phyloP scores from a whole-genome alignment of 2,329 filamentous ascomycete species.

The Pseudogymnoascus sp. region DNA sequence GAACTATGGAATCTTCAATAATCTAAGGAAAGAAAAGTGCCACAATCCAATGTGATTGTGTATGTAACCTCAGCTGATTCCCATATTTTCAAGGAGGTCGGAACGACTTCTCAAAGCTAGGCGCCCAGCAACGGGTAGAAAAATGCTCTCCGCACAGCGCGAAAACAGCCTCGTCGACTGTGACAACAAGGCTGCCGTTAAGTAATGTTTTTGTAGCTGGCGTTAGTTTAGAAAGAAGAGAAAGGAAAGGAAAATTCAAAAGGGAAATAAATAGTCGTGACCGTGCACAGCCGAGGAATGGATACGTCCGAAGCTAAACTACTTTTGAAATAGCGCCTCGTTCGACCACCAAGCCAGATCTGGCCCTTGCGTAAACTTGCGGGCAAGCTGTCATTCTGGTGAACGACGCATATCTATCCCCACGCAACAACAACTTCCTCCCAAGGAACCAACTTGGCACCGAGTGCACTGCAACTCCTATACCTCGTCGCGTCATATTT shows the following conservation, averaged over 20 bases:
- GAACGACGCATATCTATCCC: slow-evolving; percentile 8
- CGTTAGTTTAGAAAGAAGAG: slow-evolving; percentile 43
- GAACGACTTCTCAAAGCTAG: slow-evolving; percentile 59
- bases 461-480: slow-evolving; percentile 1
- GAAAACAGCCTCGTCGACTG: slow-evolving; percentile 54
- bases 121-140: slow-evolving; percentile 63
- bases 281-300: slow-evolving; percentile 19
- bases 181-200: slow-evolving; percentile 43
- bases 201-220: slow-evolving; percentile 47
- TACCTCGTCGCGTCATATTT: slow-evolving; percentile 2
- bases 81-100: slow-evolving; percentile 55
- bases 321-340: background rate
- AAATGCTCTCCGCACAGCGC: slow-evolving; percentile 59
- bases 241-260: slow-evolving; percentile 30
- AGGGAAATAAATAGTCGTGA: slow-evolving; percentile 25
- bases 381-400: slow-evolving; percentile 10
- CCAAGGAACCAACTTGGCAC: slow-evolving; percentile 6
- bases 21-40: background rate
- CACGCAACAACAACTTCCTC: slow-evolving; percentile 4
- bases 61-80: slow-evolving; percentile 69
- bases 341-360: slow-evolving; percentile 7
- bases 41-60: background rate
- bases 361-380: slow-evolving; percentile 9
- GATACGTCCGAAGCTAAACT: slow-evolving; percentile 28
- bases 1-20: background rate